A percentile compares a stretch with the other conserved stretches of the same genome.
Conservation (phyloP, 2,329 filamentous ascomycete species). For the Xylaria sp. region DNA sequence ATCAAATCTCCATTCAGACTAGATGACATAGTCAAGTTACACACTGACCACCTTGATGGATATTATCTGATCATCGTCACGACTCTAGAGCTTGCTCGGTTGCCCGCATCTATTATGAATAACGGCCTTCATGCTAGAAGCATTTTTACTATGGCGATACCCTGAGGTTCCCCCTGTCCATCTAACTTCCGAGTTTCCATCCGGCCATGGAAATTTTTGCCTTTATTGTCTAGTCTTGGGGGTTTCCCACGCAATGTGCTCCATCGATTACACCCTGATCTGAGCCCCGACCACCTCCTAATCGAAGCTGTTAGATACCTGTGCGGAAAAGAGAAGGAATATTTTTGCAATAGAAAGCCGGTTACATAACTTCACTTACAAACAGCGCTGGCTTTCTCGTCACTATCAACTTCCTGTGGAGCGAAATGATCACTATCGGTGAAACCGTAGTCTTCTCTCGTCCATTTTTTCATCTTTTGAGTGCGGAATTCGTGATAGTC, state of each 20-base stretch:
- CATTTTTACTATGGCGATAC: not conserved
- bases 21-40: not conserved
- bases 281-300: constrained; percentile 15
- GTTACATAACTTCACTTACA: constrained; percentile 37
- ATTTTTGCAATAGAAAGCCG: not conserved
- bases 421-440: constrained; percentile 50
- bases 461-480: constrained; percentile 73
- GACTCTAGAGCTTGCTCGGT: not conserved
- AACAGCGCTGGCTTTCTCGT: constrained; percentile 42
- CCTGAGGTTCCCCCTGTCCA: not conserved
- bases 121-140: not conserved
- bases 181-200: not conserved
- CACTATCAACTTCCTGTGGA: constrained; percentile 38
- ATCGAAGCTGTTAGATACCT: constrained; percentile 21
- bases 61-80: not conserved
- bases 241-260: not conserved
- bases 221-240: not conserved
- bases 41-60: not conserved
- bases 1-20: not conserved
- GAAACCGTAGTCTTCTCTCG: constrained; percentile 60
- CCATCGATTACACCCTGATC: not conserved
- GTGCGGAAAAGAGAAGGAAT: not conserved
- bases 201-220: not conserved
- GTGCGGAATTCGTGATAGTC: constrained; percentile 84
- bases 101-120: not conserved